Conservation (phyloP, 306 rosid species). For the Hippophae rhamnoides region DNA sequence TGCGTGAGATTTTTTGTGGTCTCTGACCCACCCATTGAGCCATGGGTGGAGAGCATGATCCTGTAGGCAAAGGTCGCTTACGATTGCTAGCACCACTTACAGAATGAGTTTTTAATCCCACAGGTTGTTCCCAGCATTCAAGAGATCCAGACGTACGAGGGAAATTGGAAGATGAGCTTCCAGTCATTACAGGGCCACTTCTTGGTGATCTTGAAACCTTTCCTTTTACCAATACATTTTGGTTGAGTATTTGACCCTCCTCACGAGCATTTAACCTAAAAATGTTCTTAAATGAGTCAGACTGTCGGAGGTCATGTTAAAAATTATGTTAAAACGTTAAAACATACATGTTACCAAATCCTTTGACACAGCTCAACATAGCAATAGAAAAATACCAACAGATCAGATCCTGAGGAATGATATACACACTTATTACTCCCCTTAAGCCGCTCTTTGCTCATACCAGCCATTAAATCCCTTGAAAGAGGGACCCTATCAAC, state of each 20-base stretch:
- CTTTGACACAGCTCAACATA: conserved; percentile 1
- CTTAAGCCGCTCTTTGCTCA: conserved; percentile 45
- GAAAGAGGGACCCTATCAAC: conserved; percentile 40
- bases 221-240: conserved; percentile 46
- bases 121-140: conserved; percentile 55
- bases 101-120: conserved; percentile 40
- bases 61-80: conserved; percentile 46
- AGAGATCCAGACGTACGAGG: conserved; percentile 43
- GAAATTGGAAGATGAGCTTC: conserved; percentile 45
- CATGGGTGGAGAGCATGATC: conserved; percentile 55
- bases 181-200: conserved; percentile 42
- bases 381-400: conserved; percentile 14
- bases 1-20: conserved; percentile 69
- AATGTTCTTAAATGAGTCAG: conserved; percentile 3
- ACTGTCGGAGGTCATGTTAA: conserved; percentile 3
- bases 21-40: conserved; percentile 93
- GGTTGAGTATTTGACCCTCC: conserved; percentile 36
- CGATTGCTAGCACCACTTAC: conserved; percentile 36
- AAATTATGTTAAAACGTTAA: not conserved
- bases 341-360: not conserved
- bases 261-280: conserved; percentile 46
- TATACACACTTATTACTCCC: conserved; percentile 55
- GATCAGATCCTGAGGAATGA: conserved; percentile 12
- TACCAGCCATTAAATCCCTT: conserved; percentile 45
- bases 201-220: conserved; percentile 69